Evolutionary conservation across 768 basidiomycete genomes (phyloP), one percentile per base, ranked within the genome.

Genomic region (Agaricus sinodeliciosus): DNA sequence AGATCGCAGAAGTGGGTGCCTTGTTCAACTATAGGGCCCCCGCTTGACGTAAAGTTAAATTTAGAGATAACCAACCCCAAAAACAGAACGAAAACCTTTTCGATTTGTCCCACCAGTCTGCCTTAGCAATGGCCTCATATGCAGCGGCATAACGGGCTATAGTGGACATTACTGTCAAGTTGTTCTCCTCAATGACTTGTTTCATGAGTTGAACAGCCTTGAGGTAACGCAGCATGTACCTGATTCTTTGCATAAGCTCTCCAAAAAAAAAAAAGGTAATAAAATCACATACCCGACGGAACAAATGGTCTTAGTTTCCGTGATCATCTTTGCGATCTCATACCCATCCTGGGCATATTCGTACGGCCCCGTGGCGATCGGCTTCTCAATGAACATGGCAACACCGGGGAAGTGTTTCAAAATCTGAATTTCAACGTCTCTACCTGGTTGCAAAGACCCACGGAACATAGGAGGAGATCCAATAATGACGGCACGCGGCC

Each of bases 1-100:
- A 96, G 79, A 71, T 97, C 94, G 61, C 91, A 94, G 72, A 97
- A 95, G 73, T 98, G 95, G 12, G 95, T 98, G 43, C 91, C 94
- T 72, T 93, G 89, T 67, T 93, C 92, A 57, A 94, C 72, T 60
- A 94, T 76, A 4, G 91, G 90, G 16, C 90, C 90, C 49, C 80
- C 85, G 63, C 88, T 86, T 58, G 13, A 54, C 51, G 26, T 59
- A 15, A 25, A 15, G 26, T 44, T 57, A 22, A 35, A 57, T 56
- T 42, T 42, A 49, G 41, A 57, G 27, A 54, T 19, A 48, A 18
- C 44, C 40, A 42, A 47, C 42, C 7, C 6, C 25, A 16, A 25
- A 55, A 59, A 42, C 48, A 11, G 31, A 31, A 31, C 31, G 31
- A 31, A 22, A 31, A 82, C 84, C 85, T 90, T 74, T 81, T 89